These are phyloP conservation scores for Spizellomyces punctatus DNA, from an alignment of 192 early-diverging fungal genomes.

Conservation along the genomic window DNA sequence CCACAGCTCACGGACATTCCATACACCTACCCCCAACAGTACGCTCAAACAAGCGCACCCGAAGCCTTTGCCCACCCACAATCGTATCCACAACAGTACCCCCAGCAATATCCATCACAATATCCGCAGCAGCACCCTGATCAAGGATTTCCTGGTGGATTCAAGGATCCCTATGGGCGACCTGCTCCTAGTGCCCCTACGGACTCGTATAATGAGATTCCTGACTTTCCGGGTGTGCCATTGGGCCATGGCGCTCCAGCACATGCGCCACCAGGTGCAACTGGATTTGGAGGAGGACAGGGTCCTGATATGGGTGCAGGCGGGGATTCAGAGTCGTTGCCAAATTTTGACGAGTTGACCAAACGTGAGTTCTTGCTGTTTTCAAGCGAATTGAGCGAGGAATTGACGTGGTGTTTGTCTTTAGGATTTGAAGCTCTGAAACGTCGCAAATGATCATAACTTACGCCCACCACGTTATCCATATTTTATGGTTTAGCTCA, in stretches of 20 bases:
- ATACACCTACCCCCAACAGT: slow-evolving; percentile 27
- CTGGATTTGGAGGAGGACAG: no score
- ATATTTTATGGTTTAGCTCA: no score
- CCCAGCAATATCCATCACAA: slow-evolving; percentile 15
- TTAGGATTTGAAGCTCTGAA: slow-evolving; percentile 74
- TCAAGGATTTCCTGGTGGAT: background rate
- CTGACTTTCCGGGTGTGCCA: slow-evolving; percentile 16
- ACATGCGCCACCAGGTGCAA: no score
- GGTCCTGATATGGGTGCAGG: background rate
- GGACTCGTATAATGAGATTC: slow-evolving; percentile 16
- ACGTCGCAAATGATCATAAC: background rate
- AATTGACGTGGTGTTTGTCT: background rate
- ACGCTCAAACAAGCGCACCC: slow-evolving; percentile 8
- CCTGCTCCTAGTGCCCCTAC: slow-evolving; percentile 35
- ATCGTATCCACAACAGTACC: slow-evolving; percentile 8
- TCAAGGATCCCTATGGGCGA: slow-evolving; percentile 5
- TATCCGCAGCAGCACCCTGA: background rate
- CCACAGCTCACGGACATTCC: slow-evolving; percentile 10
- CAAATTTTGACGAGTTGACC: slow-evolving; percentile 75
- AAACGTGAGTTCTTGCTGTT: slow-evolving; percentile 42
- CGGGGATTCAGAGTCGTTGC: slow-evolving; percentile 47
- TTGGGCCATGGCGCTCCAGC: background rate
- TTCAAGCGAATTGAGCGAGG: background rate
- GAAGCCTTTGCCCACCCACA: slow-evolving; percentile 8
- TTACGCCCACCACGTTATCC: no score